These are phyloP conservation scores for Axilococcus clingmanii DNA, from an alignment of 139 green algal species.

Conservation along the genomic window DNA sequence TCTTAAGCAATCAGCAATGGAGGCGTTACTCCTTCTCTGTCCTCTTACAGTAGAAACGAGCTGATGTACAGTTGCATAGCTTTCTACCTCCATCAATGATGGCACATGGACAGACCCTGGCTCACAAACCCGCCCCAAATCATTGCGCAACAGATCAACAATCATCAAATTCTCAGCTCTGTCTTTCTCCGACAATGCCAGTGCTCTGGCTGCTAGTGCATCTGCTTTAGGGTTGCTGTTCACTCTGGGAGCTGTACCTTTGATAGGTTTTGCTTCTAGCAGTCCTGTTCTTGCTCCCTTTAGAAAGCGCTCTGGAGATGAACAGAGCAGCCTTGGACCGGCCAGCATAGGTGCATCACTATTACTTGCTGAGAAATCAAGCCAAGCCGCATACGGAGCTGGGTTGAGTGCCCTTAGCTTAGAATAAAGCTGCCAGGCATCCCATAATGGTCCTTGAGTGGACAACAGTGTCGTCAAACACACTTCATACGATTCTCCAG, in stretches of 20 bases:
- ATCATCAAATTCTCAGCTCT: constrained; percentile 99
- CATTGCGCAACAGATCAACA: constrained; percentile 96
- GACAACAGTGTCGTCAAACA: constrained; percentile 73
- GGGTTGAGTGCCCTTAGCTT: constrained; percentile 80
- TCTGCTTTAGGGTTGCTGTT: constrained; percentile 43
- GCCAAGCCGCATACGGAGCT: constrained; percentile 85
- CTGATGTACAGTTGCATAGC: constrained; percentile 90
- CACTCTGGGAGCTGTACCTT: constrained; percentile 62
- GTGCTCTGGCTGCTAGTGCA: constrained; percentile 22
- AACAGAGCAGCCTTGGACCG: constrained; percentile 57
- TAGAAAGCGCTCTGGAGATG: constrained; percentile 95
- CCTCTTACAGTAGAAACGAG: constrained; percentile 86
- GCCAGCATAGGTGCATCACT: constrained; percentile 23
- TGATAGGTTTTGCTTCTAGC: constrained; percentile 96
- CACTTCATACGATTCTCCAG: constrained; percentile 93
- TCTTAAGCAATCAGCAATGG: constrained; percentile 45
- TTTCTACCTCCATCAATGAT: constrained; percentile 87
- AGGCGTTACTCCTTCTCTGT: constrained; percentile 11
- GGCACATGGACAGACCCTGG: constrained; percentile 83
- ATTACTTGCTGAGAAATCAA: constrained; percentile 36
- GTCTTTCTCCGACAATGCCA: constrained; percentile 78
- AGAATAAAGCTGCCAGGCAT: constrained; percentile 57
- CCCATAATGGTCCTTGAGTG: background rate
- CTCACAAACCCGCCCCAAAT: constrained; percentile 65
- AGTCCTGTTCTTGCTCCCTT: constrained; percentile 41